Evolutionary conservation across 1,284 basidiomycete genomes (phyloP).

Genomic region (Cerrena zonata): DNA sequence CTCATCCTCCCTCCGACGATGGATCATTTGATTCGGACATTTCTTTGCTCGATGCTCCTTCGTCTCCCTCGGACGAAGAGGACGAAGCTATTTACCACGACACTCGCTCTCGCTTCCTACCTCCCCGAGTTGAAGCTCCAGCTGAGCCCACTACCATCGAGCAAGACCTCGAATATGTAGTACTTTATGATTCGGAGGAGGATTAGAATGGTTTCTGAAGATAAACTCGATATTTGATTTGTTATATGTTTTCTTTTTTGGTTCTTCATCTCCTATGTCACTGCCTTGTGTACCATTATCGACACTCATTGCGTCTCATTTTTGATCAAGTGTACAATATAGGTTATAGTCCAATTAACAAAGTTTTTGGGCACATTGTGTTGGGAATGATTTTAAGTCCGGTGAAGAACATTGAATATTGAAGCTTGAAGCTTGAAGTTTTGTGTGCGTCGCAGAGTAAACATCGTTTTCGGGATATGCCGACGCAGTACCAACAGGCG

Average conservation of each 20-base stretch:
- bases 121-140: conserved; percentile 23
- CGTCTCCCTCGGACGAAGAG: conserved; percentile 41
- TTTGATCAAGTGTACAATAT: not conserved
- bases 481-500: too few relatives aligned
- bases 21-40: conserved; percentile 49
- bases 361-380: too few relatives aligned
- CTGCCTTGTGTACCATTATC: not conserved
- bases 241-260: not conserved
- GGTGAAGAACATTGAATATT: too few relatives aligned
- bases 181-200: conserved; percentile 62
- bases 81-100: conserved; percentile 51
- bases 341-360: not conserved
- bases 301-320: not conserved
- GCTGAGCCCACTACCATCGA: conserved; percentile 4
- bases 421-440: too few relatives aligned
- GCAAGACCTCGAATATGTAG: conserved; percentile 54
- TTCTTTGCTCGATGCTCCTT: conserved; percentile 58
- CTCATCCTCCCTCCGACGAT: conserved; percentile 38
- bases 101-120: conserved; percentile 41
- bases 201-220: conserved; percentile 20
- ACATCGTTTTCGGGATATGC: too few relatives aligned
- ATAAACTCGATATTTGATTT: not conserved
- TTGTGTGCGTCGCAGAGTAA: too few relatives aligned
- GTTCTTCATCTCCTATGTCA: not conserved
- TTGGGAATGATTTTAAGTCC: too few relatives aligned